These are phyloP conservation scores for Combretum micranthum DNA, from an alignment of 345 rosid genomes.

Conservation along the genomic window DNA sequence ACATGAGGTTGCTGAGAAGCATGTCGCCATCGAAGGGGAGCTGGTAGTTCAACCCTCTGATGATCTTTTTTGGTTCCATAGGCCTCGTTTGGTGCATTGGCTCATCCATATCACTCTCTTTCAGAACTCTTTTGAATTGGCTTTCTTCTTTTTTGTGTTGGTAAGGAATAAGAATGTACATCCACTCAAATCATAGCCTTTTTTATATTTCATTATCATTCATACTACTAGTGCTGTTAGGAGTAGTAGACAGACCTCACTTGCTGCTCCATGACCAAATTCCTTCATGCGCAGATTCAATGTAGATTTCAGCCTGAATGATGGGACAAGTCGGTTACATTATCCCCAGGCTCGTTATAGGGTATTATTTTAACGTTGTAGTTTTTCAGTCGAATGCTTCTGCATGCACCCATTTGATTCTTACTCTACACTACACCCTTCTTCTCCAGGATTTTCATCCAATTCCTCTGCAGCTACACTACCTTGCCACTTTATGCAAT, in stretches of 20 bases:
- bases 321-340: constrained; percentile 55
- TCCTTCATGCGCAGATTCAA: constrained; percentile 35
- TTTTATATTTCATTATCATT: neutral
- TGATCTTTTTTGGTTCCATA: constrained; percentile 64
- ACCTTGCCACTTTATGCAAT: constrained; percentile 88
- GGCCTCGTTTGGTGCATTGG: constrained; percentile 48
- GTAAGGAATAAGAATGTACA: constrained; percentile 22
- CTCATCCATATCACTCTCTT: constrained; percentile 74
- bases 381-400: neutral
- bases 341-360: constrained; percentile 59
- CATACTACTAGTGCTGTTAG: too few relatives aligned
- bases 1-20: constrained; percentile 67
- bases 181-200: too few relatives aligned
- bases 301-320: constrained; percentile 65
- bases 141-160: constrained; percentile 70
- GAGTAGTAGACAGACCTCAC: neutral
- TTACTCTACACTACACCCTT: neutral
- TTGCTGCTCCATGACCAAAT: neutral
- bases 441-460: constrained; percentile 44
- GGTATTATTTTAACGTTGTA: constrained; percentile 43
- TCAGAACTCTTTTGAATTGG: constrained; percentile 85
- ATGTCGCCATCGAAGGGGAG: constrained; percentile 56
- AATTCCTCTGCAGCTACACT: constrained; percentile 76
- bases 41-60: constrained; percentile 73
- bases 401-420: neutral